Base-by-base conservation (phyloP, 1,284 basidiomycete species). In the Apiotrichum sp. region DNA sequence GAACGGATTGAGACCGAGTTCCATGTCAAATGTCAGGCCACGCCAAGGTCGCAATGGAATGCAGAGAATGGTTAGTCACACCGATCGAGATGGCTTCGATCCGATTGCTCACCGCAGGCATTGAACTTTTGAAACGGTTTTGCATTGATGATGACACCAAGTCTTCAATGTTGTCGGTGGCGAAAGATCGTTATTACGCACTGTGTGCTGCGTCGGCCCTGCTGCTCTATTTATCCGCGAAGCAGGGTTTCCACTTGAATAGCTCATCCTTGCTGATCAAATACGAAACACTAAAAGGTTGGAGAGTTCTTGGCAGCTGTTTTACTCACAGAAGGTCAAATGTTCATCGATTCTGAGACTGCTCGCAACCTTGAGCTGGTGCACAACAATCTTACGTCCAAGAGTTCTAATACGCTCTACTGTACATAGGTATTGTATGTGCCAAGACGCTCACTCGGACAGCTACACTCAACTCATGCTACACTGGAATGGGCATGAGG, bases 261-360 rank as follows among this genome's bases (percentile, higher is more conserved):
- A 77, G 82, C 0, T 78, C 78, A 9, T 90, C 88, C 8, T 77
- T 97, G n/a, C 82, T 84, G 34, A 91, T 97, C 58, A 80, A 81
- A 11, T 95, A 88, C 69, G 79, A 83, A 0, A 83, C 88, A 1
- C 84, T 89, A 0, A 87, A 80, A 65, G 82, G 80, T 77, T 33
- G n/a, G 47, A 22, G 22, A 22, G 22, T 22, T 22, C 22, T 22
- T 22, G 22, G 22, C 22, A 22, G 9, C 29, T 3, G 4, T 6
- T 1, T 14, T 6, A n/a, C 41, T 52, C 38, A 52, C 38, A 22
- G 29, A 84, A 72, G 91, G 91, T 0, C 93, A 89, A 0, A 89
- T 96, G 86, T 83, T 95, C 80, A 88, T 98, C 63, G 93, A 96
- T 69, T 81, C 84, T 0, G 91, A 93, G 56, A 90, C 87, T 0